Conservation (phyloP, 2,329 filamentous ascomycete species). For the Rhynchosporium graminicola region DNA sequence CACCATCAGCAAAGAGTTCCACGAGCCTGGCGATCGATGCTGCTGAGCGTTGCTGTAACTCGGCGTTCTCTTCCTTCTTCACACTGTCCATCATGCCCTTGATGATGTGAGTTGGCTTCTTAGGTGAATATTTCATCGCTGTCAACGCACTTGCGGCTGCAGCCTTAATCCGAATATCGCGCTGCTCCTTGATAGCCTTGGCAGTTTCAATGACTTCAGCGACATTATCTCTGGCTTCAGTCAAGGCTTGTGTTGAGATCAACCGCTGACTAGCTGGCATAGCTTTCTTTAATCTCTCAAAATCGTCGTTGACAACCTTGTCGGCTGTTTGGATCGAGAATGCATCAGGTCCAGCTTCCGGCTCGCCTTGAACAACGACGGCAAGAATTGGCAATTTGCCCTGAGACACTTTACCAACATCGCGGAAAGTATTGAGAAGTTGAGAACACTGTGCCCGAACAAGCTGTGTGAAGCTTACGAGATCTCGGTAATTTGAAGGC, state of each 20-base stretch:
- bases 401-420: slow-evolving; percentile 79
- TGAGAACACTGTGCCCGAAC: slow-evolving; percentile 90
- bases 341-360: slow-evolving; percentile 86
- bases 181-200: slow-evolving; percentile 72
- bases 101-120: slow-evolving; percentile 90
- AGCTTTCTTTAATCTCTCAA: slow-evolving; percentile 83
- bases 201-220: slow-evolving; percentile 77
- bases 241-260: slow-evolving; percentile 76
- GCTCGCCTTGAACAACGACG: slow-evolving; percentile 90
- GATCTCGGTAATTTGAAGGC: slow-evolving; percentile 81
- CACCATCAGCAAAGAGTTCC: slow-evolving; percentile 78
- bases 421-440: slow-evolving; percentile 86
- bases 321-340: slow-evolving; percentile 89
- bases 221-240: slow-evolving; percentile 73
- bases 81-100: slow-evolving; percentile 98
- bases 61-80: slow-evolving; percentile 88
- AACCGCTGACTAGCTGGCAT: slow-evolving; percentile 86
- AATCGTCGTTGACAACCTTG: slow-evolving; percentile 82
- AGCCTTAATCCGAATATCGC: slow-evolving; percentile 84
- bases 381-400: slow-evolving; percentile 77
- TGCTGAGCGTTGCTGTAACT: slow-evolving; percentile 84
- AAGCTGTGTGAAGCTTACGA: slow-evolving; percentile 86
- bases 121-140: slow-evolving; percentile 82
- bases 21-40: slow-evolving; percentile 82
- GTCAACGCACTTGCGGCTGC: slow-evolving; percentile 86